Base-by-base conservation (phyloP, 208 protist species). In the Trypanosomatidae sp. region DNA sequence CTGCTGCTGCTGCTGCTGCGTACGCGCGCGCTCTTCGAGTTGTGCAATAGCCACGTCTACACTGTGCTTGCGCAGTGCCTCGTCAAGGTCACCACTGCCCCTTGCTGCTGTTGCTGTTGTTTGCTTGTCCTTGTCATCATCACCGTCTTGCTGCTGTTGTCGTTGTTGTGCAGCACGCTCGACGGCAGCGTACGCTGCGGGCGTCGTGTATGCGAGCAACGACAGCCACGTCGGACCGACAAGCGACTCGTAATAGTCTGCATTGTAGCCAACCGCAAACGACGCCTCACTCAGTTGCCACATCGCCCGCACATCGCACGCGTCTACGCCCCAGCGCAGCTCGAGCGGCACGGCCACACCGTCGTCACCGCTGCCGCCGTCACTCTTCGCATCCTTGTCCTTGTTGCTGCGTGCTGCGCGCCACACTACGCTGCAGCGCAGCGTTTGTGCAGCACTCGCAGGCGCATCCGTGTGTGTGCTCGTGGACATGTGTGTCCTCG, bases 271-370 rank as follows among this genome's bases (percentile, higher is more conserved):
- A 7, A 82, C 26, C 10, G 78, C 69, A 40, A 88, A 88, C 38
- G 56, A 48, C 6, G 61, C 38, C 24, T 76, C 60, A 48, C 88
- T 77, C 33, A 92, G 57, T 5, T 25, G 42, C 53, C 59, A 57
- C 18, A 92, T 6, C 15, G 32, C 35, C 2, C 53, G 45, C 7
- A 88, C 50, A 21, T 88, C 71, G 4, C 15, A 18, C 21, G 59
- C 22, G 19, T 61, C 26, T 24, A 82, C 51, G 32, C 71, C 66
- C 73, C 82, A 91, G n/a, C 74, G 76, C 32, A 86, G 49, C 23
- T 65, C 57, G 20, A 91, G 22, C 2, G 46, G 43, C n/a, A 70
- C 24, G 15, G 2, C 15, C 8, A 0, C 15, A 45, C 27, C 27
- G 22, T 37, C 16, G 16, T 0, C 13, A 18, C 10, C n/a, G 26